Evolutionary conservation across 2,329 filamentous ascomycete genomes (phyloP).

Genomic region (Nothophoma quercina): DNA sequence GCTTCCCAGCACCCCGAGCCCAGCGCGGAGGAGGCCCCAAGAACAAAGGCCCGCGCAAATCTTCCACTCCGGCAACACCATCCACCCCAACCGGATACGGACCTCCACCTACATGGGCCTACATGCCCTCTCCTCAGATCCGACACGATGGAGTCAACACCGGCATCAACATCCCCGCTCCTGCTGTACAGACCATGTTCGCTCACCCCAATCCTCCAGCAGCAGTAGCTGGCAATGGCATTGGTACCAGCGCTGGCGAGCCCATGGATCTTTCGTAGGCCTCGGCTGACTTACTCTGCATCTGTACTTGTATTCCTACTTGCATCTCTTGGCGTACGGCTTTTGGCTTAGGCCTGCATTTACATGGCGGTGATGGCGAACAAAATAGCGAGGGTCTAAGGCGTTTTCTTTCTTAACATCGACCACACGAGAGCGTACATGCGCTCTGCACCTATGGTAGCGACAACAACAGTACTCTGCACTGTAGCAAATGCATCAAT

Average conservation of each 20-base stretch:
- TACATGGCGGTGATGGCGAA: slow-evolving; percentile 11
- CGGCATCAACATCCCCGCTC: slow-evolving; percentile 31
- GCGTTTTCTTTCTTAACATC: neutral
- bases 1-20: slow-evolving; percentile 37
- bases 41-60: slow-evolving; percentile 29
- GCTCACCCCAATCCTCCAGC: no score
- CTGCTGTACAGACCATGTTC: slow-evolving; percentile 18
- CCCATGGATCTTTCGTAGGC: slow-evolving; percentile 31
- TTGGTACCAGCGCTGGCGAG: slow-evolving; percentile 18
- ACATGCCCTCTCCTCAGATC: slow-evolving; percentile 30
- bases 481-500: neutral
- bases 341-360: slow-evolving; percentile 19
- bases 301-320: slow-evolving; percentile 13
- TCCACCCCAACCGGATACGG: slow-evolving; percentile 24
- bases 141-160: slow-evolving; percentile 25
- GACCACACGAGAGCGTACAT: neutral
- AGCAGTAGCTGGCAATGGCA: neutral
- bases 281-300: neutral
- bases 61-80: slow-evolving; percentile 30
- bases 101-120: slow-evolving; percentile 28
- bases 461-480: neutral
- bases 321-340: slow-evolving; percentile 16
- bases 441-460: neutral
- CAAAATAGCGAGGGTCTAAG: slow-evolving; percentile 16
- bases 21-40: slow-evolving; percentile 26